Conservation (phyloP, 1,284 basidiomycete genomes). For the Cutaneotrichosporon arboriforme region DNA sequence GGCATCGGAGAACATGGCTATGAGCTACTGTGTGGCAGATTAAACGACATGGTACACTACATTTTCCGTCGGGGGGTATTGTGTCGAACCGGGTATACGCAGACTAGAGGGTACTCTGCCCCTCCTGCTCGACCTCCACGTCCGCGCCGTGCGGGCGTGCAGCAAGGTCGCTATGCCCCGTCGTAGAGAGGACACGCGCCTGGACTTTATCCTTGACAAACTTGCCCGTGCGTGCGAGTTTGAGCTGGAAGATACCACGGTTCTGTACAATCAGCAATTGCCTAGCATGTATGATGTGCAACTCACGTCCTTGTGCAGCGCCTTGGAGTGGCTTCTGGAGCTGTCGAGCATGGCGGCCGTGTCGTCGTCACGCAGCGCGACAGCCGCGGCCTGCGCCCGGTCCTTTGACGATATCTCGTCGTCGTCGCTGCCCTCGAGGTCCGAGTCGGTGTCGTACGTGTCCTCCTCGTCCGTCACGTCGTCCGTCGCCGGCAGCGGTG, state of each 20-base stretch:
- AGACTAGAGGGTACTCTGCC: conserved; percentile 24
- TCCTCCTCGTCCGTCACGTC: conserved; percentile 4
- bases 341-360: conserved; percentile 26
- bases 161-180: conserved; percentile 15
- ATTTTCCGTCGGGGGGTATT: no score
- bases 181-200: conserved; percentile 28
- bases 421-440: conserved; percentile 3
- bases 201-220: conserved; percentile 45
- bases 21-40: no score
- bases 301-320: conserved; percentile 35
- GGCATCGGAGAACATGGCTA: no score
- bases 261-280: conserved; percentile 1
- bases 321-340: conserved; percentile 33
- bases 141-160: conserved; percentile 32
- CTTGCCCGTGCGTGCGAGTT: conserved; percentile 42
- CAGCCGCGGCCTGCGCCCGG: conserved; percentile 8
- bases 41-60: no score
- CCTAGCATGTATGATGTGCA: background rate
- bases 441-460: conserved; percentile 1
- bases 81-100: no score
- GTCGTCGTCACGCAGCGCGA: conserved; percentile 17
- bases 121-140: conserved; percentile 43
- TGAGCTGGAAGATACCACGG: conserved; percentile 47
- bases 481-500: background rate
- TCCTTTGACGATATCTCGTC: conserved; percentile 5